phyloP scores from a whole-genome alignment of 768 basidiomycete species.

The Agaricus subrufescens region DNA sequence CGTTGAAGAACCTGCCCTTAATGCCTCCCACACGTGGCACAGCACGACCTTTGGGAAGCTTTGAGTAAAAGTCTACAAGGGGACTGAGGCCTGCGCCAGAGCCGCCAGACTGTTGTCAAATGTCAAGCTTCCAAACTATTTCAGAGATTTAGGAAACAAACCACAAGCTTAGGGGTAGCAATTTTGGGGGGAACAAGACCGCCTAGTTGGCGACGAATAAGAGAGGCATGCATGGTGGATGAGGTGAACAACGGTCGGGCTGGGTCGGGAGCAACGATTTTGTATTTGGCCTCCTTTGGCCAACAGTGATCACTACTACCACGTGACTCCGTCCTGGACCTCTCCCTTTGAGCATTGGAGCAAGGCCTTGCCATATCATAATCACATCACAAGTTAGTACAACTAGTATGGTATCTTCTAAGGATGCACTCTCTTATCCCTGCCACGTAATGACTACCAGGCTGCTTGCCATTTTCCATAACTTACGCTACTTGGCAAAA shows the following conservation, averaged over 20 bases:
- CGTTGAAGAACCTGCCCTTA: slow-evolving; percentile 79
- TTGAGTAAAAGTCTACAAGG: slow-evolving; percentile 92
- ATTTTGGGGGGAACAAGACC: slow-evolving; percentile 92
- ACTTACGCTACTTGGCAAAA: no score
- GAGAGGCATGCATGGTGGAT: slow-evolving; percentile 35
- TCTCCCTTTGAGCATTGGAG: no score
- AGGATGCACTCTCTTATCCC: no score
- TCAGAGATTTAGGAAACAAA: slow-evolving; percentile 32
- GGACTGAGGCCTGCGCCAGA: slow-evolving; percentile 76
- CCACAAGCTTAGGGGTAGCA: slow-evolving; percentile 80
- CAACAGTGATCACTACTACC: slow-evolving; percentile 3
- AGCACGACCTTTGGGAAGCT: slow-evolving; percentile 86
- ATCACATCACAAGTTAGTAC: no score
- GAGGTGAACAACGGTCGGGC: slow-evolving; percentile 22
- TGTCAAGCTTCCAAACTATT: background rate
- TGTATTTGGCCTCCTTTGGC: slow-evolving; percentile 16
- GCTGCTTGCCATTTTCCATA: no score
- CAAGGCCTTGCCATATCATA: no score
- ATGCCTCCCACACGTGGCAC: slow-evolving; percentile 60
- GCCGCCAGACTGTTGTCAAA: slow-evolving; percentile 59
- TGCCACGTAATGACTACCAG: no score
- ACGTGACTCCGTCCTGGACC: background rate
- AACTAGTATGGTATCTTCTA: no score
- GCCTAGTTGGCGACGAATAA: slow-evolving; percentile 78
- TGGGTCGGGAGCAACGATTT: slow-evolving; percentile 19